Percentiles rank a stretch among this genome's conserved stretches.
Conservation (phyloP, 495 filamentous ascomycete species). For the Cryomyces minteri region DNA sequence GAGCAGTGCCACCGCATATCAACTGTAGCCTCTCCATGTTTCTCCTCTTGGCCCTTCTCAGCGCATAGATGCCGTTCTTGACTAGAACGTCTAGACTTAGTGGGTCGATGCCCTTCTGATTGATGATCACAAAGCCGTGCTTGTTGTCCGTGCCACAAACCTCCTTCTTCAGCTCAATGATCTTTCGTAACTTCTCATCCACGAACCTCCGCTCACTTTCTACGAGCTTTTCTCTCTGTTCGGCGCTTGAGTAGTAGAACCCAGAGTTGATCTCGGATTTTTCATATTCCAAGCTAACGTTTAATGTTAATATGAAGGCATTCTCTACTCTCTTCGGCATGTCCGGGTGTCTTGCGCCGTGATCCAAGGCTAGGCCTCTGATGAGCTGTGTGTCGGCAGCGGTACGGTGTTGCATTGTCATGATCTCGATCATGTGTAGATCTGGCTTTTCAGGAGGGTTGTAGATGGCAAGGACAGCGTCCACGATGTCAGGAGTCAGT, state of each 20-base stretch:
- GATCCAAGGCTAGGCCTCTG: conserved; percentile 78
- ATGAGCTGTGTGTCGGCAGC: conserved; percentile 95
- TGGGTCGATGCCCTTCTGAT: conserved; percentile 98
- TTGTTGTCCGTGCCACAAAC: conserved; percentile 88
- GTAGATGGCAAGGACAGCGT: conserved; percentile 90
- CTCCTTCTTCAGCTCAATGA: conserved; percentile 94
- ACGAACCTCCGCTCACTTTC: conserved; percentile 94
- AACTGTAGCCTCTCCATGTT: conserved; percentile 98
- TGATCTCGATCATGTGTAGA: conserved; percentile 98
- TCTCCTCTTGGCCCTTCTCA: conserved; percentile 84
- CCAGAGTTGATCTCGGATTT: conserved; percentile 98
- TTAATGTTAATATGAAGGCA: conserved; percentile 84
- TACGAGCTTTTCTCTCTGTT: conserved; percentile 92
- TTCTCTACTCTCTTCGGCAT: conserved; percentile 97
- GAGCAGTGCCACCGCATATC: conserved; percentile 73
- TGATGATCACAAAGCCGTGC: conserved; percentile 95
- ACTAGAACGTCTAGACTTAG: conserved; percentile 85
- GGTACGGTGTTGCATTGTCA: conserved; percentile 99
- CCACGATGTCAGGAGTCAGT: conserved; percentile 84
- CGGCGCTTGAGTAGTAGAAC: conserved; percentile 96
- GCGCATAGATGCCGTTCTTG: conserved; percentile 93
- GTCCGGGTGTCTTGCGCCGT: conserved; percentile 91
- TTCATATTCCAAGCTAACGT: conserved; percentile 95
- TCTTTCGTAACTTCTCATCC: conserved; percentile 91
- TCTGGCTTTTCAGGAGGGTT: conserved; percentile 80